Percentiles rank a stretch among this genome's conserved stretches.
Evolutionary conservation across 352 stramenopile genomes (phyloP).

Genomic region (Thalassiosira sp.): DNA sequence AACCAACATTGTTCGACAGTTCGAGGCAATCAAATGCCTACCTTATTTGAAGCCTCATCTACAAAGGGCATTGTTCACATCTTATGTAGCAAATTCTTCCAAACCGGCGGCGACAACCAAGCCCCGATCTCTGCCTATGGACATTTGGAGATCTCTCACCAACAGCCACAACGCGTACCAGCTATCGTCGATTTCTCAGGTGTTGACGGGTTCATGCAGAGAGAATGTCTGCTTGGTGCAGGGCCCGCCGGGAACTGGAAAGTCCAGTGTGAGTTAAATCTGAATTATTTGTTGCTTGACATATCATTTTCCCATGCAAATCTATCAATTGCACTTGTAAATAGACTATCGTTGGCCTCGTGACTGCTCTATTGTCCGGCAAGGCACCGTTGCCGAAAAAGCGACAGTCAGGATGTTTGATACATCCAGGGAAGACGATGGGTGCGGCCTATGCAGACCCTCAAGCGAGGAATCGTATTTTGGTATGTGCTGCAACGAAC

Average conservation of each 20-base stretch:
- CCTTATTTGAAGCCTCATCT: conserved; percentile 54
- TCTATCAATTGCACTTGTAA: too few species aligned
- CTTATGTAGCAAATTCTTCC: conserved; percentile 2
- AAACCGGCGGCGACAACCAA: conserved; percentile 17
- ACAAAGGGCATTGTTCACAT: conserved; percentile 49
- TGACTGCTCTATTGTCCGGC: conserved; percentile 52
- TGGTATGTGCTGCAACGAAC: conserved; percentile 60
- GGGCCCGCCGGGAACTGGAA: conserved; percentile 36
- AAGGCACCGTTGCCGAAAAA: conserved; percentile 51
- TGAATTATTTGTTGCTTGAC: too few species aligned
- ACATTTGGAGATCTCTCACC: conserved; percentile 37
- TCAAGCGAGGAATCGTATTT: conserved; percentile 44
- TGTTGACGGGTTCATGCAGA: conserved; percentile 40
- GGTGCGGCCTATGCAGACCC: conserved; percentile 20
- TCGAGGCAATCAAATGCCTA: conserved; percentile 58
- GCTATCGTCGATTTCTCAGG: conserved; percentile 32
- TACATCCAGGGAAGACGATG: conserved; percentile 53
- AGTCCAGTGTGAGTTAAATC: too few species aligned
- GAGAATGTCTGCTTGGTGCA: conserved; percentile 51
- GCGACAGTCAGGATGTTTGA: conserved; percentile 35
- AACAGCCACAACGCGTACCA: conserved; percentile 47
- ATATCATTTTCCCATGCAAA: too few species aligned
- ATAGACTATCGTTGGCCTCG: conserved; percentile 58
- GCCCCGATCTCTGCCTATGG: conserved; percentile 38
- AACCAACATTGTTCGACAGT: conserved; percentile 59